A percentile compares a stretch with the other conserved stretches of the same genome.
Conservation (phyloP, 2,329 filamentous ascomycete species). For the Dactylonectria macrodidyma region DNA sequence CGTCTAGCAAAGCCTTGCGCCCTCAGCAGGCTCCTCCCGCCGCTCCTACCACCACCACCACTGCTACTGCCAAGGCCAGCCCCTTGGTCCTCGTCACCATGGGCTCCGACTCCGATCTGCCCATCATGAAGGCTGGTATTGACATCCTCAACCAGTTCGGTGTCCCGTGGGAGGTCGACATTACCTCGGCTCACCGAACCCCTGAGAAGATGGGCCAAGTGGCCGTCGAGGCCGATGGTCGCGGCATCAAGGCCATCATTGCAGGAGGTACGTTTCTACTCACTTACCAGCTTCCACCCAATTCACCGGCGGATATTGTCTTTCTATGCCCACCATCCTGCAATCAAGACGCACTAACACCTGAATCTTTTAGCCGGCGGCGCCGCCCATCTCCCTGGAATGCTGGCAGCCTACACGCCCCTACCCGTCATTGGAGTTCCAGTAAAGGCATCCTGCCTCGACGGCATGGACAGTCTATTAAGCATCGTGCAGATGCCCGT, state of each 20-base stretch:
- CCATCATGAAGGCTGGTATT: conserved; percentile 75
- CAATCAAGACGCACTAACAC: no score
- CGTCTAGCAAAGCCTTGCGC: conserved; percentile 56
- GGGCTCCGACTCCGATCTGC: conserved; percentile 86
- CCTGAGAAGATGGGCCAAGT: conserved; percentile 79
- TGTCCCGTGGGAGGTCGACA: conserved; percentile 81
- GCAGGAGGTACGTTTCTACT: conserved; percentile 62
- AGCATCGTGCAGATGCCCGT: conserved; percentile 86
- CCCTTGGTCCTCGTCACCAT: conserved; percentile 84
- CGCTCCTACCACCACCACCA: conserved; percentile 43
- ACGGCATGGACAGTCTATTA: conserved; percentile 79
- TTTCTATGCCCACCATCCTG: no score
- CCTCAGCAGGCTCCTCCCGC: conserved; percentile 39
- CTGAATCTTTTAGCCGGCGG: conserved; percentile 68
- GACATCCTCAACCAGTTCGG: conserved; percentile 77
- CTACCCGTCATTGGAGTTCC: conserved; percentile 85
- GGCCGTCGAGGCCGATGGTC: conserved; percentile 72
- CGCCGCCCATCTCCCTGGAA: conserved; percentile 82
- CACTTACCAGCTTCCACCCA: no score
- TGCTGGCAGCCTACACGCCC: conserved; percentile 79
- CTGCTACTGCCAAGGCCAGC: conserved; percentile 31
- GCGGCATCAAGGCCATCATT: conserved; percentile 81
- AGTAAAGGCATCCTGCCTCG: conserved; percentile 80
- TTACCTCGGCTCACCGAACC: conserved; percentile 86
- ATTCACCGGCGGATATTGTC: no score